These are phyloP conservation scores for Antitrichia curtipendula DNA, from an alignment of 225 moss, liverwort and hornwort genomes.

Conservation along the genomic window DNA sequence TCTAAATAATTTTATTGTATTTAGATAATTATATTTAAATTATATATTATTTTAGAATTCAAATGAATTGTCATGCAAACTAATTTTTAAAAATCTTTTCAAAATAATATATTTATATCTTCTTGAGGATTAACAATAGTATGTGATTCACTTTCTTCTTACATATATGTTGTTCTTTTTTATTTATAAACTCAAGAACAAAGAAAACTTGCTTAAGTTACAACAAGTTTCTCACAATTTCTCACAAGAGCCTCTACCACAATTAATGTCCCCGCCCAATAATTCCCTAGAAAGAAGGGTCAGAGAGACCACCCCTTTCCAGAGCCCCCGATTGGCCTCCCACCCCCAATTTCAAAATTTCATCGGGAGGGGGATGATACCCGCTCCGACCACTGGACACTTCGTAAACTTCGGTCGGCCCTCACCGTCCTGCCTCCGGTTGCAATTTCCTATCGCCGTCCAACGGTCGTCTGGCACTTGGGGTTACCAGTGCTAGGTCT, in stretches of 20 bases:
- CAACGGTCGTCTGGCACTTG: not conserved
- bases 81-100: not conserved
- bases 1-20: too few relatives aligned
- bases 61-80: not conserved
- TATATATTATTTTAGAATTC: not conserved
- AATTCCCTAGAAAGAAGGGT: conserved; percentile 10
- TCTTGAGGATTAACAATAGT: too few relatives aligned
- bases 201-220: not conserved
- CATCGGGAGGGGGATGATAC: conserved; percentile 20
- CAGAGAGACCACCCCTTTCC: not conserved
- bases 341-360: conserved; percentile 31
- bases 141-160: too few relatives aligned
- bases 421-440: not conserved
- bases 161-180: fast-evolving
- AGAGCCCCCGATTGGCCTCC: conserved; percentile 16
- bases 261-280: conserved; percentile 4
- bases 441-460: not conserved
- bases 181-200: fast-evolving
- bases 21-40: too few relatives aligned
- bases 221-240: not conserved
- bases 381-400: conserved; percentile 1
- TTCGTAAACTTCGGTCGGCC: not conserved
- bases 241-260: not conserved
- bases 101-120: too few relatives aligned
- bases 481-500: conserved; percentile 33